Conservation (phyloP, 169 alveolate genomes). For the Plasmodium billcollinsi region DNA sequence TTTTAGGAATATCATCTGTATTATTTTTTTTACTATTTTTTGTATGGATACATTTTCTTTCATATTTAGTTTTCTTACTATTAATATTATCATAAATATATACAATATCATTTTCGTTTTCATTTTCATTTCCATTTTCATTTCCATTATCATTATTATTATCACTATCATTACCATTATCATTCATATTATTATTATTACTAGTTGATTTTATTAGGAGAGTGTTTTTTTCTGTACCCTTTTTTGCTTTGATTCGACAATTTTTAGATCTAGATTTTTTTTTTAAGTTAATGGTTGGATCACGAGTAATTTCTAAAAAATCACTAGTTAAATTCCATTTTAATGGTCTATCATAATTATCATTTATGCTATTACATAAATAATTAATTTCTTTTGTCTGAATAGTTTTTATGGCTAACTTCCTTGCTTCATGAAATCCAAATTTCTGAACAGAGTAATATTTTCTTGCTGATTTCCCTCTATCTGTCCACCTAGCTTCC, state of each 20-base stretch:
- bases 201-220: too few relatives aligned
- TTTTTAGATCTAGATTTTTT: slow-evolving; percentile 50
- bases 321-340: slow-evolving; percentile 57
- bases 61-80: slow-evolving; percentile 22
- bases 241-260: slow-evolving; percentile 53
- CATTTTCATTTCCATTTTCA: too few relatives aligned
- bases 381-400: slow-evolving; percentile 75
- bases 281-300: slow-evolving; percentile 54
- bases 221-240: neutral
- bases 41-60: slow-evolving; percentile 12
- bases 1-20: neutral
- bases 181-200: too few relatives aligned
- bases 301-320: slow-evolving; percentile 53
- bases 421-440: slow-evolving; percentile 87
- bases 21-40: slow-evolving; percentile 13
- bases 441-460: slow-evolving; percentile 86
- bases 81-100: neutral
- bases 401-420: slow-evolving; percentile 84
- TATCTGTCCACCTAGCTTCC: slow-evolving; percentile 88
- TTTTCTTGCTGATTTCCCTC: slow-evolving; percentile 83
- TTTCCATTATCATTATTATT: too few relatives aligned
- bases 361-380: slow-evolving; percentile 56
- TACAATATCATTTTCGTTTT: too few relatives aligned
- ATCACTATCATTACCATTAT: too few relatives aligned
- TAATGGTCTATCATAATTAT: slow-evolving; percentile 38